These are phyloP conservation scores for Diutina scorzettiae DNA, from an alignment of 1,139 yeast genomes.

Conservation along the genomic window DNA sequence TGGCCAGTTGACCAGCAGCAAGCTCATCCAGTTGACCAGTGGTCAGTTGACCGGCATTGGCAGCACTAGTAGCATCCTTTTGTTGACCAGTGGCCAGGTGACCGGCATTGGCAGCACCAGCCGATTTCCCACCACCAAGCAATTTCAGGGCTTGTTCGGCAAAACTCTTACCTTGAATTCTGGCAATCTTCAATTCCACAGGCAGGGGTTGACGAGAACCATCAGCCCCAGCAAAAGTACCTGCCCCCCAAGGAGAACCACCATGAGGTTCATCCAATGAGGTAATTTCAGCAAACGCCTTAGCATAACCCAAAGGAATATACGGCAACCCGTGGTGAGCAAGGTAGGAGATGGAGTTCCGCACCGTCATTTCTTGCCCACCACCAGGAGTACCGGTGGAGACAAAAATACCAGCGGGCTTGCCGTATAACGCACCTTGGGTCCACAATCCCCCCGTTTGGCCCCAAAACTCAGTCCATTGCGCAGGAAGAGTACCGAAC, in stretches of 20 bases:
- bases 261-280: conserved; percentile 11
- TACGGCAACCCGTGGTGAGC: conserved; percentile 12
- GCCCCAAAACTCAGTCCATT: conserved; percentile 10
- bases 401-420: conserved; percentile 10
- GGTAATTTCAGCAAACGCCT: conserved; percentile 10
- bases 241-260: conserved; percentile 11
- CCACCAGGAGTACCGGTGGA: conserved; percentile 14
- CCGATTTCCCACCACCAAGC: conserved; percentile 3
- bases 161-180: conserved; percentile 22
- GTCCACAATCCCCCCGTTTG: conserved; percentile 11
- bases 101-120: neutral
- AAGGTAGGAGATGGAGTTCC: conserved; percentile 9
- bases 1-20: neutral
- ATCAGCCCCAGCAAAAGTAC: conserved; percentile 10
- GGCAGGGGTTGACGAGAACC: conserved; percentile 10
- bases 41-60: neutral
- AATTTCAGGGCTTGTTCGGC: conserved; percentile 9
- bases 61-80: neutral
- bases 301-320: conserved; percentile 11
- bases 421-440: conserved; percentile 10
- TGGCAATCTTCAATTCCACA: conserved; percentile 10
- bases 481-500: conserved; percentile 11
- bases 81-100: neutral
- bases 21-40: neutral
- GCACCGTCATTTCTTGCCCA: conserved; percentile 10